phyloP scores from a whole-genome alignment of 345 rosid genomes.

The Orychophragmus violaceus region DNA sequence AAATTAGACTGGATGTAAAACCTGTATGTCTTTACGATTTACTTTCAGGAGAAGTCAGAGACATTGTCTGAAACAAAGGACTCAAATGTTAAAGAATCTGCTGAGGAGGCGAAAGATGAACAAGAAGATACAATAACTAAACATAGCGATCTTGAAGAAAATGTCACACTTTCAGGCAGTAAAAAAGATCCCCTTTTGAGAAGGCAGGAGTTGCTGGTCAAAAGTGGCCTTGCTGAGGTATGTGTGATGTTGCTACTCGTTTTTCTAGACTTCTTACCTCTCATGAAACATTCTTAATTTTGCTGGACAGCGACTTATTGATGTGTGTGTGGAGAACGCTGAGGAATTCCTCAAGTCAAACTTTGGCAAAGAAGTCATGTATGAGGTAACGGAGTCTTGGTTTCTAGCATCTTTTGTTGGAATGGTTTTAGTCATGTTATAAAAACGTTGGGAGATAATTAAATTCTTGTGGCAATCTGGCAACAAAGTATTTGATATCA shows the following conservation, averaged over 20 bases:
- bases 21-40: not conserved
- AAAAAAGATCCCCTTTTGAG: constrained; percentile 73
- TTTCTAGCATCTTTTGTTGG: not conserved
- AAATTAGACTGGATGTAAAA: not conserved
- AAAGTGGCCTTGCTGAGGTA: constrained; percentile 94
- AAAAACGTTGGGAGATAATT: not conserved
- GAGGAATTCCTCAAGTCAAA: constrained; percentile 69
- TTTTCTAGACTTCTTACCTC: not conserved
- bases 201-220: constrained; percentile 70
- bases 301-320: constrained; percentile 62
- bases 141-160: constrained; percentile 29
- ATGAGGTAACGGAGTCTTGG: constrained; percentile 52
- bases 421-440: not conserved
- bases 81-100: constrained; percentile 30
- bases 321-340: constrained; percentile 55
- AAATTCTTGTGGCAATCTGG: not conserved
- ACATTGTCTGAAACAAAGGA: constrained; percentile 32
- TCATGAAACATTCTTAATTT: constrained; percentile 15
- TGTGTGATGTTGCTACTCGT: constrained; percentile 8
- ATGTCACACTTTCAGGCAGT: constrained; percentile 39
- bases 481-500: not conserved
- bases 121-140: constrained; percentile 24
- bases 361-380: constrained; percentile 68
- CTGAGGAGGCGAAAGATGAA: constrained; percentile 27
- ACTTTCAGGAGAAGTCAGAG: constrained; percentile 46